phyloP scores from a whole-genome alignment of 2,329 filamentous ascomycete genomes.

The Curvularia hawaiiensis region DNA sequence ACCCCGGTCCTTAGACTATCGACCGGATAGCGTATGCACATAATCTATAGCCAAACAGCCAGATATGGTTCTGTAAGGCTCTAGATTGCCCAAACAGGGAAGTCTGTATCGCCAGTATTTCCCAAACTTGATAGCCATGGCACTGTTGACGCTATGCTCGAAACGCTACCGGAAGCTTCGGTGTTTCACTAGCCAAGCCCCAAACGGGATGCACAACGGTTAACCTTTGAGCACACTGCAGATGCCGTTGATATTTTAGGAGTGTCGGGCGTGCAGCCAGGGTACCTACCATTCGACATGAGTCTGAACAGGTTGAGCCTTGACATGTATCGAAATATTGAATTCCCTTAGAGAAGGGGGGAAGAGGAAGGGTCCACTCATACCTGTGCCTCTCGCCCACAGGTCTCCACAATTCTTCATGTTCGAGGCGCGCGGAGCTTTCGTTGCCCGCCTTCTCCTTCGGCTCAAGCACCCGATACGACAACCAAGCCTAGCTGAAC shows the following conservation, averaged over 20 bases:
- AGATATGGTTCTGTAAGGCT: slow-evolving; percentile 4
- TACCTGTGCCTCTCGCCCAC: background rate
- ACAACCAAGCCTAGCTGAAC: background rate
- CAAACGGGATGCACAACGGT: slow-evolving; percentile 19
- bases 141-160: slow-evolving; percentile 5
- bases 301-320: slow-evolving; percentile 10
- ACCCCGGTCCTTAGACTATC: slow-evolving; percentile 10
- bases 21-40: slow-evolving; percentile 3
- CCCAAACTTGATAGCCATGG: background rate
- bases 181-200: slow-evolving; percentile 14
- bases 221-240: slow-evolving; percentile 1
- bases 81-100: slow-evolving; percentile 2
- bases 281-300: slow-evolving; percentile 1
- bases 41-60: background rate
- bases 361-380: background rate
- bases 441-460: background rate
- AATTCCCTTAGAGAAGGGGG: slow-evolving; percentile 3
- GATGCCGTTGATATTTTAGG: slow-evolving; percentile 7
- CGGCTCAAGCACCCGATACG: background rate
- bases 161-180: slow-evolving; percentile 13
- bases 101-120: slow-evolving; percentile 1
- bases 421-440: slow-evolving; percentile 1
- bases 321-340: slow-evolving; percentile 17
- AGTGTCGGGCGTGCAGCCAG: slow-evolving; percentile 2
- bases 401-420: background rate